Conservation (phyloP, 306 rosid genomes). For the Senna siamea region DNA sequence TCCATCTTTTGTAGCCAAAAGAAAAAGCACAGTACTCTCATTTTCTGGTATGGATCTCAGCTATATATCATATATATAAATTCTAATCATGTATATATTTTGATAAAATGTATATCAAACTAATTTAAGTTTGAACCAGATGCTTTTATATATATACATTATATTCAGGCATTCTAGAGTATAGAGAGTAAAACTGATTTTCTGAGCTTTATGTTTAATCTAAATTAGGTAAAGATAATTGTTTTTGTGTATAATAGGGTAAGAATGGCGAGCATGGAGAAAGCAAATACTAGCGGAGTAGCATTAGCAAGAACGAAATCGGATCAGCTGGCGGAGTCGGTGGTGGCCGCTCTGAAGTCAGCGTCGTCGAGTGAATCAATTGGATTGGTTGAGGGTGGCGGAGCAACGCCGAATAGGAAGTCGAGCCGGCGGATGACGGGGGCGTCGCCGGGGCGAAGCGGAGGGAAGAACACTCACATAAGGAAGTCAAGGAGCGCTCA, state of each 20-base stretch:
- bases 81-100: no score
- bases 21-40: not conserved
- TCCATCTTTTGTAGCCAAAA: not conserved
- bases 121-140: no score
- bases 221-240: not conserved
- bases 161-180: no score
- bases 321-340: constrained; percentile 72
- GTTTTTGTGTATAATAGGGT: not conserved
- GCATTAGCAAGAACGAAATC: constrained; percentile 68
- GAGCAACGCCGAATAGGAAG: constrained; percentile 57
- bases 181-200: not conserved
- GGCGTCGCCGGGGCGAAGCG: constrained; percentile 64
- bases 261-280: constrained; percentile 50
- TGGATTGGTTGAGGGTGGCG: constrained; percentile 41
- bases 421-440: constrained; percentile 67
- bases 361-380: constrained; percentile 47
- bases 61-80: no score
- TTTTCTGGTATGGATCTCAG: constrained; percentile 7
- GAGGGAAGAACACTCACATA: constrained; percentile 70
- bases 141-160: no score
- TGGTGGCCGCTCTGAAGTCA: constrained; percentile 62
- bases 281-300: constrained; percentile 37
- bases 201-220: not conserved
- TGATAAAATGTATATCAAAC: no score
- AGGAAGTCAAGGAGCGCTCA: constrained; percentile 93